Conservation (phyloP, 345 rosid species). For the Syzygium grande region DNA sequence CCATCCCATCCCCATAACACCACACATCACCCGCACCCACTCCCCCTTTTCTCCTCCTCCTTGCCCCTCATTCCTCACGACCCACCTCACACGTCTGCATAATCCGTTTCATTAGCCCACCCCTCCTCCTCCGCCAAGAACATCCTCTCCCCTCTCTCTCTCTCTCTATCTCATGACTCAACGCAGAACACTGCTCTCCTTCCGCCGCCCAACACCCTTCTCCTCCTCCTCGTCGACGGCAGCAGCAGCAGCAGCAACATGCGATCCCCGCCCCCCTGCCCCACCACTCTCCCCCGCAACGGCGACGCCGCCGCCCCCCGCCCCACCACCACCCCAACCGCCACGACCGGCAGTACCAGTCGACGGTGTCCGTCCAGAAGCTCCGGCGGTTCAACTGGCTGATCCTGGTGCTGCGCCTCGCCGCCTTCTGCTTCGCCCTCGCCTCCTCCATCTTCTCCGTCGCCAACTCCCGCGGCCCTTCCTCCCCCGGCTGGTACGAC, state of each 20-base stretch:
- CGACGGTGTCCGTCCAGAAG: conserved; percentile 66
- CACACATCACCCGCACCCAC: not conserved
- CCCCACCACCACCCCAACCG: conserved; percentile 4
- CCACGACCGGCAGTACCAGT: conserved; percentile 39
- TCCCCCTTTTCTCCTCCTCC: too few relatives aligned
- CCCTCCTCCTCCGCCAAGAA: not conserved
- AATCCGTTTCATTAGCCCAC: not conserved
- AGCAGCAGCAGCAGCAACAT: conserved; percentile 17
- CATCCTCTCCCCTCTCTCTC: not conserved
- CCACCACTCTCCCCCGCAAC: conserved; percentile 48
- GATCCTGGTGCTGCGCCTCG: conserved; percentile 59
- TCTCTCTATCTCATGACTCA: conserved; percentile 9
- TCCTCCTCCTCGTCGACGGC: not conserved
- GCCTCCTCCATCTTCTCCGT: conserved; percentile 83
- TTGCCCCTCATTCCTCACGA: not conserved
- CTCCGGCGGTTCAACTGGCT: conserved; percentile 77
- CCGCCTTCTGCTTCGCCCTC: conserved; percentile 74
- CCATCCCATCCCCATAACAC: not conserved
- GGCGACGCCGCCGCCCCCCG: conserved; percentile 48
- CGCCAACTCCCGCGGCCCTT: conserved; percentile 58
- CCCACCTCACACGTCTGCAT: not conserved
- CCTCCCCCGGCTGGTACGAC: conserved; percentile 67
- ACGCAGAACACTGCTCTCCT: conserved; percentile 18
- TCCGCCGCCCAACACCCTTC: not conserved
- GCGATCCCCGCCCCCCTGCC: conserved; percentile 37